Percentiles rank a stretch among this genome's conserved stretches.
Evolutionary conservation across 225 moss, liverwort and hornwort genomes (phyloP).

Genomic region (Straminergon stramineum): DNA sequence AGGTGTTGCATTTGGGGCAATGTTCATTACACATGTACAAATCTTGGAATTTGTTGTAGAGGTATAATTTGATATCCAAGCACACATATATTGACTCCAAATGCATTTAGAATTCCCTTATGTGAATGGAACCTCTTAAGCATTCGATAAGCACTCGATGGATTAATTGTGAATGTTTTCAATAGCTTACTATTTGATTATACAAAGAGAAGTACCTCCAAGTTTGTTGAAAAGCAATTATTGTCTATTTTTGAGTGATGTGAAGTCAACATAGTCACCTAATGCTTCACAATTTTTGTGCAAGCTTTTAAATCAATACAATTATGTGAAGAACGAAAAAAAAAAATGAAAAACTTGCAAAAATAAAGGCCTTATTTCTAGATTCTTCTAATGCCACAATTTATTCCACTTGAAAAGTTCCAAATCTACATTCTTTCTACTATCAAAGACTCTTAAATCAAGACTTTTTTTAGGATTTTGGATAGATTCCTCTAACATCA

Average conservation of each 20-base stretch:
- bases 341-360: background rate
- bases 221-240: too few relatives aligned
- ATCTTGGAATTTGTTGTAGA: background rate
- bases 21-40: background rate
- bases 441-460: too few relatives aligned
- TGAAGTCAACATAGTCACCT: too few relatives aligned
- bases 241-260: background rate
- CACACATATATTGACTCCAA: background rate
- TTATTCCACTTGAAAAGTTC: background rate
- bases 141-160: background rate
- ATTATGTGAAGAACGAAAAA: background rate
- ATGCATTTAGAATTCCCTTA: background rate
- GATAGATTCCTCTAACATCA: rapidly evolving
- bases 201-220: too few relatives aligned
- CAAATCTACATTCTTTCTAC: background rate
- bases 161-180: background rate
- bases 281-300: background rate
- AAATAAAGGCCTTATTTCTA: background rate
- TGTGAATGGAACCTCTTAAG: background rate
- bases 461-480: too few relatives aligned
- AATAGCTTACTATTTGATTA: too few relatives aligned
- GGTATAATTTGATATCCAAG: background rate
- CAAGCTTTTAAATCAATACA: background rate
- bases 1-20: background rate
- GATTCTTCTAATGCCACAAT: background rate